Percentiles rank a stretch among this genome's conserved stretches.
Evolutionary conservation across 192 early-diverging fungal genomes (phyloP).

Genomic region (Podila horticola): DNA sequence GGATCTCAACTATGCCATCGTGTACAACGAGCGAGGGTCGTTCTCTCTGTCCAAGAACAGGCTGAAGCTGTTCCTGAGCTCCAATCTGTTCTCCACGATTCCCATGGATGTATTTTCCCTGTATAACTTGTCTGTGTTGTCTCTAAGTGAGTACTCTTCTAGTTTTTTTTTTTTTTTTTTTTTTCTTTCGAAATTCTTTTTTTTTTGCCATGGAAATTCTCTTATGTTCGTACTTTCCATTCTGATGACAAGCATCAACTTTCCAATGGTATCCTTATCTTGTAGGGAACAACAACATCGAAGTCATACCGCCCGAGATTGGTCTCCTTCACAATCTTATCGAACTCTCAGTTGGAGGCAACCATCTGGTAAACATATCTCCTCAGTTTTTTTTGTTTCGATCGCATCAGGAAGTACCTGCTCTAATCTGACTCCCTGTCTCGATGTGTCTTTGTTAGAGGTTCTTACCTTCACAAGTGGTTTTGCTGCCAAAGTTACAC

Average conservation of each 20-base stretch:
- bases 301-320: slow-evolving; percentile 55
- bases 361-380: slow-evolving; percentile 38
- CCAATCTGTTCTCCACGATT: slow-evolving; percentile 44
- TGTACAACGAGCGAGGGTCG: slow-evolving; percentile 43
- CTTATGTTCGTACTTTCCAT: neutral
- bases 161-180: neutral
- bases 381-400: neutral
- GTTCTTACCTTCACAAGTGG: slow-evolving; percentile 53
- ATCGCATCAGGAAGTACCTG: neutral
- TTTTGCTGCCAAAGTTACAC: slow-evolving; percentile 45
- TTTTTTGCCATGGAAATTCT: neutral
- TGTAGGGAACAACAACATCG: slow-evolving; percentile 55
- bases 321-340: slow-evolving; percentile 54
- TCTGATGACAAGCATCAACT: neutral
- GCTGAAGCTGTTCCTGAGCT: slow-evolving; percentile 57
- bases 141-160: slow-evolving; percentile 50
- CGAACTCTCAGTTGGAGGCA: slow-evolving; percentile 60
- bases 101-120: slow-evolving; percentile 54
- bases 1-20: slow-evolving; percentile 42
- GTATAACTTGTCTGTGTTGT: slow-evolving; percentile 57
- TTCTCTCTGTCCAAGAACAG: slow-evolving; percentile 40
- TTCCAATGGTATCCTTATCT: neutral
- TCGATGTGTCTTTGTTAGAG: slow-evolving; percentile 3
- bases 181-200: too few relatives aligned
- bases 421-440: neutral